Conservation (phyloP, 2,329 filamentous ascomycete species). For the Colletotrichum destructivum region DNA sequence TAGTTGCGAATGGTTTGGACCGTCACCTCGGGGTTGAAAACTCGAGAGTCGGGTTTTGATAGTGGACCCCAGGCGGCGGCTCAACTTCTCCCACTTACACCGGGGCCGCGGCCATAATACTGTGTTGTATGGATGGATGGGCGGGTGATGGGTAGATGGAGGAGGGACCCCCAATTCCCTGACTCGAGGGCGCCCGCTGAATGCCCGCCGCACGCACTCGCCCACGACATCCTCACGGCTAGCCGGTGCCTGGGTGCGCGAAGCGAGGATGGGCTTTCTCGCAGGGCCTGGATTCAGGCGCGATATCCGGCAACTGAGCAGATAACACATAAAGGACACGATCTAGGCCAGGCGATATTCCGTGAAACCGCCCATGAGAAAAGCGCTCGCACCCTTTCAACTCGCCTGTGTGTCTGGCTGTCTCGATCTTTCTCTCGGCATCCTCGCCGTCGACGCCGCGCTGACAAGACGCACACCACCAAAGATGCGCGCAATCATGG, state of each 20-base stretch:
- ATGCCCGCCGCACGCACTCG: conserved; percentile 5
- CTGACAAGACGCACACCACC: conserved; percentile 31
- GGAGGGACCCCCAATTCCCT: conserved; percentile 9
- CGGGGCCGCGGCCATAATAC: not conserved
- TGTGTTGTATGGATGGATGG: too few species aligned
- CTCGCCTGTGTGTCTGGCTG: not conserved
- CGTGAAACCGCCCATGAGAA: conserved; percentile 21
- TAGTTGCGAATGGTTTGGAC: not conserved
- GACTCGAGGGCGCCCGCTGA: conserved; percentile 37
- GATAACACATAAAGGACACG: conserved; percentile 7
- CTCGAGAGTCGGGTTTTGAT: not conserved
- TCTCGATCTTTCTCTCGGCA: conserved; percentile 1
- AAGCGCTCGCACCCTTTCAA: not conserved
- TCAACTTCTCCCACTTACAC: conserved; percentile 37
- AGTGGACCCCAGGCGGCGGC: conserved; percentile 31
- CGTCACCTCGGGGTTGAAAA: not conserved
- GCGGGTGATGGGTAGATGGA: not conserved
- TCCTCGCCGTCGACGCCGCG: conserved; percentile 18
- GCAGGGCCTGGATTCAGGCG: not conserved
- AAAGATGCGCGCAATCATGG: conserved; percentile 34
- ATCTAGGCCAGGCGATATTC: conserved; percentile 11
- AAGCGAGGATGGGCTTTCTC: conserved; percentile 12
- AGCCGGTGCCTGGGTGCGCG: not conserved
- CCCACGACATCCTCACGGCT: conserved; percentile 19
- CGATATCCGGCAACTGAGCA: conserved; percentile 4